A percentile compares a stretch with the other conserved stretches of the same genome.
These are phyloP conservation scores for Populus hybrid DNA, from an alignment of 441 rosid genomes.

Conservation along the genomic window DNA sequence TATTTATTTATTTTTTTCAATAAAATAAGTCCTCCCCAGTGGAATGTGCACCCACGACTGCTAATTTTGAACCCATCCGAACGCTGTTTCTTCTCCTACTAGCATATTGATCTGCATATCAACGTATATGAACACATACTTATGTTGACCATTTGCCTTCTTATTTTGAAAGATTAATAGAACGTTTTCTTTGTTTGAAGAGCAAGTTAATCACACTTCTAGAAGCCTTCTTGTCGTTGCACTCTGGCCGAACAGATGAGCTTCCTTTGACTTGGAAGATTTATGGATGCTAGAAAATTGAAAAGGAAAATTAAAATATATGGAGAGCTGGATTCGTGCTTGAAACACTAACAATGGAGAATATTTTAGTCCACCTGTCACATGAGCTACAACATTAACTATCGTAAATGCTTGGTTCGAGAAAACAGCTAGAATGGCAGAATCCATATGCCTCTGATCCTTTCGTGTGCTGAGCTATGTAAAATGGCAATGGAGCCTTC, in stretches of 20 bases:
- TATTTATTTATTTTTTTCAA: too few species aligned
- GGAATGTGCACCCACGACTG: neutral
- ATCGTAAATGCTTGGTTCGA: neutral
- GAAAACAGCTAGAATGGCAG: neutral
- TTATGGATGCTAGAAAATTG: neutral
- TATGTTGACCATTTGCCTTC: neutral
- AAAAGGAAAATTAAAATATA: too few species aligned
- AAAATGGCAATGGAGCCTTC: neutral
- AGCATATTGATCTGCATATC: neutral
- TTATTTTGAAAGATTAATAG: too few species aligned
- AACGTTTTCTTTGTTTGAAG: neutral
- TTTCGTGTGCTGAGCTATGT: too few species aligned
- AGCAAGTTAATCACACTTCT: neutral
- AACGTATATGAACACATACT: neutral
- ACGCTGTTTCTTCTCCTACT: neutral
- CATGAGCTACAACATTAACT: neutral
- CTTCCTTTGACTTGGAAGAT: neutral
- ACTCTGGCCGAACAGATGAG: neutral
- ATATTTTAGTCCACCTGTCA: neutral
- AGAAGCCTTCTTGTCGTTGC: too few species aligned
- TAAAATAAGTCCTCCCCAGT: neutral
- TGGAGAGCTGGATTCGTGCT: too few species aligned
- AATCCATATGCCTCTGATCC: too few species aligned
- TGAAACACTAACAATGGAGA: too few species aligned
- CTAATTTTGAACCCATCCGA: too few species aligned